A percentile compares a stretch with the other conserved stretches of the same genome.
These are phyloP conservation scores for Abrus precatorius DNA, from an alignment of 306 rosid genomes.

Conservation along the genomic window DNA sequence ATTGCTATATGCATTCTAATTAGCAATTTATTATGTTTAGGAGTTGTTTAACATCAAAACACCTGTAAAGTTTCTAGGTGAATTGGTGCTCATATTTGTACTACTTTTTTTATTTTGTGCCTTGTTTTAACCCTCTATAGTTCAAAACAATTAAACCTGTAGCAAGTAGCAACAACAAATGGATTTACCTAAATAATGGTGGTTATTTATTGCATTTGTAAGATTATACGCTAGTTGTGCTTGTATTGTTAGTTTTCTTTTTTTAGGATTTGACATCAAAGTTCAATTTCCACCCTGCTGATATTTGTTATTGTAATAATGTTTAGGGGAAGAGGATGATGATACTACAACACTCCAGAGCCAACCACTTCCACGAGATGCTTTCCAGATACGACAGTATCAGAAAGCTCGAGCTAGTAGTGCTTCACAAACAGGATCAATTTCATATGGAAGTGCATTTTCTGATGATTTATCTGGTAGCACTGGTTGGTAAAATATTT, in stretches of 20 bases:
- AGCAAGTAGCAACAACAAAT: neutral
- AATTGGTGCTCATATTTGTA: neutral
- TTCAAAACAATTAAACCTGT: neutral
- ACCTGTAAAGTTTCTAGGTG: neutral
- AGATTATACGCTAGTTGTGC: neutral
- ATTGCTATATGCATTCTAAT: neutral
- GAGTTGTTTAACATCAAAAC: neutral
- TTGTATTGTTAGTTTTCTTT: constrained; percentile 7
- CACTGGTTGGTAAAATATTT: constrained; percentile 61
- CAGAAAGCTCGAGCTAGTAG: constrained; percentile 81
- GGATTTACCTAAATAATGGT: constrained; percentile 2
- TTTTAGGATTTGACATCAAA: constrained; percentile 21
- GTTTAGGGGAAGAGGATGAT: constrained; percentile 82
- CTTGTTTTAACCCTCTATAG: neutral
- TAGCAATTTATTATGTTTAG: neutral
- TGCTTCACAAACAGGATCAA: constrained; percentile 92
- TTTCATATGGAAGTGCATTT: constrained; percentile 89
- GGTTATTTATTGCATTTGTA: neutral
- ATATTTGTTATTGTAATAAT: constrained; percentile 16
- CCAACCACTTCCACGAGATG: constrained; percentile 89
- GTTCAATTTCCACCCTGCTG: neutral
- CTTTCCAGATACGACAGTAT: constrained; percentile 82
- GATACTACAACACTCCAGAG: constrained; percentile 82
- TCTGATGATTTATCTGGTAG: constrained; percentile 96
- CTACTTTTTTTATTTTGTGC: neutral